These are phyloP conservation scores for Arxiozyma telluris DNA, from an alignment of 1,139 yeast genomes.

Conservation along the genomic window DNA sequence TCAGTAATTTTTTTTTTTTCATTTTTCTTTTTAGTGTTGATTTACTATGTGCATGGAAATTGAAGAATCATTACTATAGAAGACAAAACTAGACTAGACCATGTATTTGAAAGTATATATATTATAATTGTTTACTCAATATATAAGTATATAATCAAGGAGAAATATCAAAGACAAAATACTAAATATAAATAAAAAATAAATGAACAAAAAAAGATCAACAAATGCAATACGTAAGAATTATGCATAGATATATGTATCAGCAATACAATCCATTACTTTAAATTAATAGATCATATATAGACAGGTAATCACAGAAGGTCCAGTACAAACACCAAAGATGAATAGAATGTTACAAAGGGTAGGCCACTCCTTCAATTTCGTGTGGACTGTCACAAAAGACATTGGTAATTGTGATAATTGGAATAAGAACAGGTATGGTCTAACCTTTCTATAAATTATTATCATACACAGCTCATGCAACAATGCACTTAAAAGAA, in stretches of 20 bases:
- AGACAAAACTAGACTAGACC: too few species aligned
- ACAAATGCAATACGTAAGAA: background rate
- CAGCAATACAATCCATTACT: too few species aligned
- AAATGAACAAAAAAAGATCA: too few species aligned
- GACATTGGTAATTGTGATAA: conserved; percentile 51
- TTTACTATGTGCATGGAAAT: background rate
- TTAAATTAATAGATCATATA: conserved; percentile 53
- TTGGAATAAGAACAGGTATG: conserved; percentile 66
- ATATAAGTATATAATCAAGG: background rate
- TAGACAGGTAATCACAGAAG: conserved; percentile 70
- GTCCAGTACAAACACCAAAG: conserved; percentile 84
- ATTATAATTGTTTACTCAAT: background rate
- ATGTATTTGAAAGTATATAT: too few species aligned
- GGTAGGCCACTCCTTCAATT: conserved; percentile 19
- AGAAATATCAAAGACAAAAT: too few species aligned
- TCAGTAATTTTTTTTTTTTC: background rate
- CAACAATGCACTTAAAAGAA: conserved; percentile 65
- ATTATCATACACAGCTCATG: conserved; percentile 88
- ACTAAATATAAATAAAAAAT: background rate
- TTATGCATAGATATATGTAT: background rate
- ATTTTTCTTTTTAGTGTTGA: too few species aligned
- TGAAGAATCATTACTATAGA: background rate
- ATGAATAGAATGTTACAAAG: conserved; percentile 76
- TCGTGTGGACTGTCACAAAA: conserved; percentile 3
- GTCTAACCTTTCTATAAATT: conserved; percentile 67